These are phyloP conservation scores for Discostella stelligera DNA, from an alignment of 352 stramenopile genomes.

Conservation along the genomic window DNA sequence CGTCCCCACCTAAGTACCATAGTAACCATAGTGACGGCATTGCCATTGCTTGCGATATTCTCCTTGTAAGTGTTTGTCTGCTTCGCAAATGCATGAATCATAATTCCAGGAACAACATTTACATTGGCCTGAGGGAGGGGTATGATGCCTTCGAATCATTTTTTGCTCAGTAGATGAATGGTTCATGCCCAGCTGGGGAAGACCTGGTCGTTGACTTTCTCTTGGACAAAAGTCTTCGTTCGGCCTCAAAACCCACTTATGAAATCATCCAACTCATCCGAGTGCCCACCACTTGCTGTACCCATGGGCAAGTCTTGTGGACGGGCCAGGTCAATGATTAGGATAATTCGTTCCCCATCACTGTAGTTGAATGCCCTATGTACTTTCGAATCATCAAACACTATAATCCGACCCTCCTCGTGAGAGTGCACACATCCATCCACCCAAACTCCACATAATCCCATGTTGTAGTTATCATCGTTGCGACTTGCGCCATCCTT, in stretches of 20 bases:
- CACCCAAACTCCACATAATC: slow-evolving; percentile 83
- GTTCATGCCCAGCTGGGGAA: too few species aligned
- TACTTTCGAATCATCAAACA: slow-evolving; percentile 85
- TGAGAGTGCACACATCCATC: slow-evolving; percentile 83
- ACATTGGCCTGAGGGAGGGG: too few species aligned
- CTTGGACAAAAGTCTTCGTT: background rate
- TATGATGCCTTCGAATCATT: too few species aligned
- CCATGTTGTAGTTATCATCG: slow-evolving; percentile 15
- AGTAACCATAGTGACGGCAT: too few species aligned
- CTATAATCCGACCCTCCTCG: slow-evolving; percentile 61
- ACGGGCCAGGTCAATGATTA: slow-evolving; percentile 82
- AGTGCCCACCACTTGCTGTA: slow-evolving; percentile 76
- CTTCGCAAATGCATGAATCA: too few species aligned
- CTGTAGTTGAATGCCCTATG: slow-evolving; percentile 83
- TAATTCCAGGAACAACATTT: too few species aligned
- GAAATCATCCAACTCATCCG: slow-evolving; percentile 83
- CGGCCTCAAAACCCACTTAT: slow-evolving; percentile 48
- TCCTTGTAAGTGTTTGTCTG: too few species aligned
- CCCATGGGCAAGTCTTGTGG: slow-evolving; percentile 69
- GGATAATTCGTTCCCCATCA: slow-evolving; percentile 70
- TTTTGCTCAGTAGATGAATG: too few species aligned
- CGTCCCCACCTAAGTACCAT: too few species aligned
- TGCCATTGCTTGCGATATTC: too few species aligned
- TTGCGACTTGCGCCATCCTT: background rate
- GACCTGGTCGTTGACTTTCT: background rate